phyloP scores from a whole-genome alignment of 257 asterid species.

The Przewalskia tangutica region DNA sequence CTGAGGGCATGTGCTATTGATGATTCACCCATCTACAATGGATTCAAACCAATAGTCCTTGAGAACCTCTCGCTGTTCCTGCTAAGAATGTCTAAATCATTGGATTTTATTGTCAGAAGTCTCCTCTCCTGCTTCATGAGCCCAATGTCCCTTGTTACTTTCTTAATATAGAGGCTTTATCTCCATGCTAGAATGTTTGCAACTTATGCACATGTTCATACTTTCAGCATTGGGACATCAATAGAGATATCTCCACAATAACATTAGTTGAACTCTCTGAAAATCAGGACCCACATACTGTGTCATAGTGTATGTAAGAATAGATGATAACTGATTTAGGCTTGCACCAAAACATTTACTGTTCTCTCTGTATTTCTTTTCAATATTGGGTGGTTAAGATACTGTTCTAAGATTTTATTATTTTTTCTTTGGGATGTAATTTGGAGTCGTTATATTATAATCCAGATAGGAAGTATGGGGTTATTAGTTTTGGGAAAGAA shows the following conservation, averaged over 20 bases:
- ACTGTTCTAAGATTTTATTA: neutral
- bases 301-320: neutral
- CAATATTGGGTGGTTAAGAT: neutral
- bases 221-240: neutral
- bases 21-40: neutral
- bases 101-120: neutral
- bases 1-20: neutral
- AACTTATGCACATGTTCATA: neutral
- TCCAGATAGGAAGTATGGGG: neutral
- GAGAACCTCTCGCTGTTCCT: neutral
- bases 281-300: neutral
- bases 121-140: neutral
- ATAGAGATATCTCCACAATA: neutral
- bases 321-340: neutral
- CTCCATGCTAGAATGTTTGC: neutral
- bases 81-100: neutral
- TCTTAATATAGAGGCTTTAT: neutral
- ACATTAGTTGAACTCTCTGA: neutral
- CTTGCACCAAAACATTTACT: neutral
- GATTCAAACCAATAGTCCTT: neutral
- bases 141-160: neutral
- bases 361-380: neutral
- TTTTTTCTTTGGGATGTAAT: neutral
- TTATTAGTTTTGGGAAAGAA: neutral
- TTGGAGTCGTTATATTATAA: neutral